A percentile compares a stretch with the other conserved stretches of the same genome.
Conservation (phyloP, 495 filamentous ascomycete species). For the Talaromyces liani region DNA sequence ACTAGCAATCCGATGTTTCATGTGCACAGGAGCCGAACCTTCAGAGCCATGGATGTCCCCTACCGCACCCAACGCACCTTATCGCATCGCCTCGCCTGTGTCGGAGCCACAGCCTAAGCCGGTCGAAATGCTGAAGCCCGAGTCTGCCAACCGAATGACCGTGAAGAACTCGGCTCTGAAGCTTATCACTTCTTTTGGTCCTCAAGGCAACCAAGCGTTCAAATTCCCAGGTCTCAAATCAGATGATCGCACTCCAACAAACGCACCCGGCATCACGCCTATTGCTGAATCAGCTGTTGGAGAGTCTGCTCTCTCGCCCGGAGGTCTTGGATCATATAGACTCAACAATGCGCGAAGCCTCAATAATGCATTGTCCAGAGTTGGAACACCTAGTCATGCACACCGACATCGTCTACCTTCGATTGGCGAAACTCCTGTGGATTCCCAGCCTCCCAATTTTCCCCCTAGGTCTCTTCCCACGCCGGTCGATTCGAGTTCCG, state of each 20-base stretch:
- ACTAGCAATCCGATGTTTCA: constrained; percentile 87
- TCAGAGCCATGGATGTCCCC: constrained; percentile 81
- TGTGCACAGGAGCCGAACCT: constrained; percentile 70
- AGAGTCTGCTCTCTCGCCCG: constrained; percentile 77
- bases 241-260: constrained; percentile 70
- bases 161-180: constrained; percentile 83
- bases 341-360: constrained; percentile 49
- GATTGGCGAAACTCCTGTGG: constrained; percentile 68
- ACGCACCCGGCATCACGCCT: constrained; percentile 71
- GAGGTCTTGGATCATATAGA: constrained; percentile 60
- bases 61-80: constrained; percentile 56
- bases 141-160: constrained; percentile 27
- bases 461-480: constrained; percentile 31
- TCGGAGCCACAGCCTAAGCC: constrained; percentile 30
- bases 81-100: constrained; percentile 37
- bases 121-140: constrained; percentile 19
- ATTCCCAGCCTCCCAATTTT: constrained; percentile 43
- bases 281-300: constrained; percentile 86
- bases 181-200: constrained; percentile 81
- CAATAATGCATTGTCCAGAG: constrained; percentile 63
- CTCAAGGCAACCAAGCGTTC: constrained; percentile 47
- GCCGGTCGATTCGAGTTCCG: constrained; percentile 41
- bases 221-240: constrained; percentile 59
- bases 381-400: constrained; percentile 65
- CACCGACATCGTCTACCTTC: constrained; percentile 67